phyloP scores from a whole-genome alignment of 2,329 filamentous ascomycete genomes.

The Fusarium palustre region DNA sequence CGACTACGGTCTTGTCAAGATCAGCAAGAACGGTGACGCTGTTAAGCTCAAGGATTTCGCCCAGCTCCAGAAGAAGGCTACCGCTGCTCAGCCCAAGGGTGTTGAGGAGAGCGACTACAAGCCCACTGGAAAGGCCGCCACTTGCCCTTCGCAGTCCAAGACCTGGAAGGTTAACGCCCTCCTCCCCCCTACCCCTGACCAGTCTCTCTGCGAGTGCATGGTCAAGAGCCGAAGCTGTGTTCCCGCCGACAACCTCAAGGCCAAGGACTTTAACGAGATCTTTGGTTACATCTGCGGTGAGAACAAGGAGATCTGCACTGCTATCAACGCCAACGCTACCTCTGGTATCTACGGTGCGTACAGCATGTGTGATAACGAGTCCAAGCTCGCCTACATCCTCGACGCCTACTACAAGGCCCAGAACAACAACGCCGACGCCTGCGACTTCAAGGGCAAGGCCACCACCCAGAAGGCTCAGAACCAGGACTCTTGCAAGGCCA shows the following conservation, averaged over 20 bases:
- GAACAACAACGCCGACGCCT: slow-evolving; percentile 67
- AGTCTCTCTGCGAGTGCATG: slow-evolving; percentile 88
- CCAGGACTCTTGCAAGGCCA: slow-evolving; percentile 65
- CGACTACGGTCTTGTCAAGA: slow-evolving; percentile 82
- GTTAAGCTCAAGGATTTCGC: slow-evolving; percentile 80
- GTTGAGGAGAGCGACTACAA: slow-evolving; percentile 76
- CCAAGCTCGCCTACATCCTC: slow-evolving; percentile 80
- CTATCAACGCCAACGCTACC: slow-evolving; percentile 75
- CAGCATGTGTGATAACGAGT: slow-evolving; percentile 77
- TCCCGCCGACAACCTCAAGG: slow-evolving; percentile 67
- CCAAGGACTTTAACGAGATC: slow-evolving; percentile 71
- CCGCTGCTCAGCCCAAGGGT: slow-evolving; percentile 72
- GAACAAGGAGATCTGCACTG: slow-evolving; percentile 68
- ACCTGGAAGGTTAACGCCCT: slow-evolving; percentile 73
- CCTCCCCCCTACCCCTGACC: slow-evolving; percentile 86
- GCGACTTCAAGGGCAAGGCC: slow-evolving; percentile 77
- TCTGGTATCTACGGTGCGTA: slow-evolving; percentile 80
- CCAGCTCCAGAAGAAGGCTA: slow-evolving; percentile 76
- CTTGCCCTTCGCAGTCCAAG: slow-evolving; percentile 75
- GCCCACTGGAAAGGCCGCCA: slow-evolving; percentile 75
- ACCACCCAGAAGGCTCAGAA: slow-evolving; percentile 62
- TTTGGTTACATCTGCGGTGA: slow-evolving; percentile 80
- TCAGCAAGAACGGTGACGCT: slow-evolving; percentile 67
- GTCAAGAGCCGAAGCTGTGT: slow-evolving; percentile 77
- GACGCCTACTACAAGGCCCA: slow-evolving; percentile 77